These are phyloP conservation scores for Eremomyces bilateralis DNA, from an alignment of 495 filamentous ascomycete species.

Conservation along the genomic window DNA sequence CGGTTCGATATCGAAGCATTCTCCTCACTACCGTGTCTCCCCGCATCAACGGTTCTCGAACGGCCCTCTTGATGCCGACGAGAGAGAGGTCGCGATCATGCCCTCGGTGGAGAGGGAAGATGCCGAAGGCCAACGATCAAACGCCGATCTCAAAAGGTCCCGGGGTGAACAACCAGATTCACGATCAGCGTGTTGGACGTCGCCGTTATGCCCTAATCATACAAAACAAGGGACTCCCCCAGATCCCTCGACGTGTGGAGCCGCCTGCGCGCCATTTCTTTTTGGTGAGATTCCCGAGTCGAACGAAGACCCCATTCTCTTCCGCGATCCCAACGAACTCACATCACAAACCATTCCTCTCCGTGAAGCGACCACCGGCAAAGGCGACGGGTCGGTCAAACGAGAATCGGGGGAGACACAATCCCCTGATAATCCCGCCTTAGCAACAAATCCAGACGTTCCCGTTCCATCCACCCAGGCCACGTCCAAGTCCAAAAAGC, in stretches of 20 bases:
- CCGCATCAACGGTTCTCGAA: no score
- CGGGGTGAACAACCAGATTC: constrained; percentile 7
- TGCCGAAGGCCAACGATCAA: no score
- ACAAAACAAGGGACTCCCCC: constrained; percentile 8
- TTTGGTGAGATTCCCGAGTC: background rate
- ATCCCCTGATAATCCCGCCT: background rate
- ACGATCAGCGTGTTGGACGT: constrained; percentile 14
- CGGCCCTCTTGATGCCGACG: no score
- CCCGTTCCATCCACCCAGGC: background rate
- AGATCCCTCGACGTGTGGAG: background rate
- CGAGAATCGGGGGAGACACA: background rate
- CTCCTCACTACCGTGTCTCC: no score
- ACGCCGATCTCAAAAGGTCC: no score
- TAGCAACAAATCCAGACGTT: background rate
- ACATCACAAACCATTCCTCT: background rate
- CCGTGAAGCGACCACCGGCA: background rate
- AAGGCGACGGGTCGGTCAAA: background rate
- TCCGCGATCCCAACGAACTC: background rate
- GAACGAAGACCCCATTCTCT: background rate
- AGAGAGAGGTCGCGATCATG: no score
- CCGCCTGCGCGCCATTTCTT: background rate
- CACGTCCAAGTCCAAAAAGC: background rate
- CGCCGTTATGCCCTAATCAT: constrained; percentile 14
- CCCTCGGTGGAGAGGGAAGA: no score
- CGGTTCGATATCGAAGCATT: no score